Evolutionary conservation across 2,329 filamentous ascomycete species (phyloP), one percentile per base, ranked within the genome.

Genomic region (Cadophora luteo-olivacea): DNA sequence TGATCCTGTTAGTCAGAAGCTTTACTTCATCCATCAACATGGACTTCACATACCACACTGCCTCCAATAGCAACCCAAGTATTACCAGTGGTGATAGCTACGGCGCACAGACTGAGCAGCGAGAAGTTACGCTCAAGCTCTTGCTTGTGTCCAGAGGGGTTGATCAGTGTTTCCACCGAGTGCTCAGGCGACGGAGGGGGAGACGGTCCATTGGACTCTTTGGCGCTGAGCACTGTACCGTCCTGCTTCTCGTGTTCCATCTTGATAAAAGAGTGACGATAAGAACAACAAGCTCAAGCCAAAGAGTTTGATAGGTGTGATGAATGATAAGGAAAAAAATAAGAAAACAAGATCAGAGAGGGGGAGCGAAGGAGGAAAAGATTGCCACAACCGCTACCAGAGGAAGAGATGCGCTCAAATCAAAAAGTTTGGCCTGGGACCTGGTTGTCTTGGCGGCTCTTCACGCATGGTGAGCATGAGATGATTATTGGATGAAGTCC

Each of bases 131-230:
- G 78, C 36, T 84, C 80, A 7, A 85, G 78, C 72, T 85, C 83
- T 69, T 85, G 83, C 57, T 79, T 79, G 73, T 85, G 83, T 6
- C 84, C 84, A 6, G 82, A 84, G 0, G 80, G 80, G 72, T 85
- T 85, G 71, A 85, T 74, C 7, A 68, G 57, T 19, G 60, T 68
- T n/a, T 62, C 64, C 22, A 19, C 32, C 1, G 62, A 65, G 19
- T 55, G 58, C 16, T 61, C 58, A 11, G 45, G 58, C 24, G 58
- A 61, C 19, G 12, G 38, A 3, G 58, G 58, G 29, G 58, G 24
- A 49, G 58, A 61, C 12, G 24, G 16, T n/a, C 25, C 41, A 61
- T 49, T 19, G 4, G 38, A 48, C 12, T 11, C 38, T 61, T 32
- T 61, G 38, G 58, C 24, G 36, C 55, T 60, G 33, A 38, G 22